Evolutionary conservation across 441 rosid species (phyloP), one percentile per base, ranked within the genome.

Genomic region (Omphalea diandra): DNA sequence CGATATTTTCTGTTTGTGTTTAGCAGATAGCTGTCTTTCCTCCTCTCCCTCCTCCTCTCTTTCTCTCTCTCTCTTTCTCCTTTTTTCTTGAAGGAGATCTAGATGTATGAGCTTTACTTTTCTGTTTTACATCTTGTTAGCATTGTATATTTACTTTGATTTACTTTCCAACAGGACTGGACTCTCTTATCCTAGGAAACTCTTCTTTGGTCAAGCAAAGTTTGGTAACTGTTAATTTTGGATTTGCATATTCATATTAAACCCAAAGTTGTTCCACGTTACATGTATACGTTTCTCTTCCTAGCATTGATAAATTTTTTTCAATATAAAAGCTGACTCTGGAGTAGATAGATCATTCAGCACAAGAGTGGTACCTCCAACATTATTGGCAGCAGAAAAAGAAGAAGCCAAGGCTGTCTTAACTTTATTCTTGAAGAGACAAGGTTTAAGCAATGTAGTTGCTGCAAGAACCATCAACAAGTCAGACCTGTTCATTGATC

Each of bases 381-480:
- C 83, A 64, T 73, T 90, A n/a, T 68, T 93, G 71, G 85, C 88
- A n/a, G 90, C 94, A 9, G 98, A 93, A 85, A 90, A 83, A 76
- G 98, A 93, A 81, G 98, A 92, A 87, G 92, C 97, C 44, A 93
- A 87, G 86, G 98, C 95, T 53, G 90, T 93, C 47, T 75, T 93
- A 75, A 86, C 83, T 20, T 83, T 93, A 58, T 88, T 93, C 88
- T 77, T 93, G 84, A 90, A 88, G 84, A 88, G 86, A 32, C 88
- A 82, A 82, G 97, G 98, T 72, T 71, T 87, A 31, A 88, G 88
- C 85, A 79, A 79, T 11, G 65, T 61, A 3, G 75, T 73, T 54
- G 84, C 83, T n/a, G 80, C 73, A 2, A 78, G 84, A 71, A 79
- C 81, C 47, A 75, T 75, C 73, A 83, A 78, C 69, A 76, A 73